Conservation (phyloP, 2,329 filamentous ascomycete genomes). For the Knoxdaviesia proteae region DNA sequence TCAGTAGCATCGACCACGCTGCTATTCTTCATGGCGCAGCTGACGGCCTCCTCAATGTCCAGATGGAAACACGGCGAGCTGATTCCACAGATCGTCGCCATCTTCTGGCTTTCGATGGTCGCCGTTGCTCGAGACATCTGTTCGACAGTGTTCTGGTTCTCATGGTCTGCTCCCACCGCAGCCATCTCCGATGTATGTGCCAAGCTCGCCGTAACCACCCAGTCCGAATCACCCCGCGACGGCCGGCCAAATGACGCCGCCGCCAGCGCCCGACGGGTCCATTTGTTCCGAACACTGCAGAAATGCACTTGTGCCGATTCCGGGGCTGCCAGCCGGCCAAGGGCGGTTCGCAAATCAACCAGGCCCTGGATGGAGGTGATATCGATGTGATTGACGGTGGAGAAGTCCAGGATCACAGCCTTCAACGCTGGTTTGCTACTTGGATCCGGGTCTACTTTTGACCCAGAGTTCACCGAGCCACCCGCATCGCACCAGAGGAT, state of each 20-base stretch:
- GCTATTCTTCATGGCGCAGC: too few species aligned
- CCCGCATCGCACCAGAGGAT: slow-evolving; percentile 1
- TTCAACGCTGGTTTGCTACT: neutral
- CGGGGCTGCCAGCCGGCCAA: slow-evolving; percentile 27
- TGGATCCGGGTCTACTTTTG: neutral
- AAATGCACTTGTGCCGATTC: slow-evolving; percentile 27
- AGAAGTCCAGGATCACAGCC: slow-evolving; percentile 34
- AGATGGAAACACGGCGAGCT: too few species aligned
- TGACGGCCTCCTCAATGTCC: too few species aligned
- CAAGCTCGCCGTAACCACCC: too few species aligned
- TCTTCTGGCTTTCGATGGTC: too few species aligned
- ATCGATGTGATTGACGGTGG: slow-evolving; percentile 32
- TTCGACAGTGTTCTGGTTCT: too few species aligned
- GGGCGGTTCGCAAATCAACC: slow-evolving; percentile 30
- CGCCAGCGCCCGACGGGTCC: slow-evolving; percentile 33
- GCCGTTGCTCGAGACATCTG: too few species aligned
- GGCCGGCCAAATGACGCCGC: slow-evolving; percentile 30
- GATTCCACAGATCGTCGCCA: too few species aligned
- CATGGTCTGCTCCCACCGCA: too few species aligned
- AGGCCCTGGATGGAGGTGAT: slow-evolving; percentile 32
- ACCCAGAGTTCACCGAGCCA: neutral
- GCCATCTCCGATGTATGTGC: too few species aligned
- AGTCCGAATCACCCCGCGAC: slow-evolving; percentile 1
- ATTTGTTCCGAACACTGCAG: slow-evolving; percentile 29
- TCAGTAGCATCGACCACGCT: too few species aligned